Base-by-base conservation (phyloP, 2,329 filamentous ascomycete genomes). In the Colletotrichum phormii region DNA sequence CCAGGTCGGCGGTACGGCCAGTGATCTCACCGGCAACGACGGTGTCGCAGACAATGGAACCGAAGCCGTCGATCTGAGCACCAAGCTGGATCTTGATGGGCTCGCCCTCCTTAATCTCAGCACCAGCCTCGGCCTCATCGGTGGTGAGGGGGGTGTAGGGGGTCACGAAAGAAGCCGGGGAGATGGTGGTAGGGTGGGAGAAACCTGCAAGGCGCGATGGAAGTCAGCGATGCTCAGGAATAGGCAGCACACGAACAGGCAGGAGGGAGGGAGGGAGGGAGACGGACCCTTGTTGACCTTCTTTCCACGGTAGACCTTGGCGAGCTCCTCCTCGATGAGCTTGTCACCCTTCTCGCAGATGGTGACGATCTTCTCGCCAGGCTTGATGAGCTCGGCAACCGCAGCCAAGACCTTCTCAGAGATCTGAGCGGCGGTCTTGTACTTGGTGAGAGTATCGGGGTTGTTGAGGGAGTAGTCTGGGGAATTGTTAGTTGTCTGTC, bases 251-350 rank as follows among this genome's bases (percentile, higher is more conserved):
- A 49, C 6, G 42, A 49, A 15, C 42, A 53, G 58, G 49, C n/a
- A 63, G 51, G 60, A 42, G 13, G 13, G 4, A 37, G 35, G 15
- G 35, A 37, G 2, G 35, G 35, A 15, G 35, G 49, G 42, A 31
- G 46, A 86, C 87, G 76, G 80, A 94, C 94, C 97, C 90, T 99
- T 99, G 82, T 87, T 84, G 81, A 98, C 92, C 89, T 98, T 98
- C 90, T 98, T 98, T 85, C 95, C 96, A 84, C 97, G 95, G 90
- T 97, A 99, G 80, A 99, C 96, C 89, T 98, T 98, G 81, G 90
- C 85, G 68, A 98, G 89, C 86, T 98, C 97, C 81, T 98, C 96
- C 76, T 97, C 95, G 76, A 99, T 89, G 74, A 99, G 89, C 89
- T 95, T 93, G 87, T 99, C 97, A 78, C 97, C 97, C 88, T 95